A percentile compares a stretch with the other conserved stretches of the same genome.
These are phyloP conservation scores for Parastagonospora nodorum DNA, from an alignment of 2,329 filamentous ascomycete genomes.

Conservation along the genomic window DNA sequence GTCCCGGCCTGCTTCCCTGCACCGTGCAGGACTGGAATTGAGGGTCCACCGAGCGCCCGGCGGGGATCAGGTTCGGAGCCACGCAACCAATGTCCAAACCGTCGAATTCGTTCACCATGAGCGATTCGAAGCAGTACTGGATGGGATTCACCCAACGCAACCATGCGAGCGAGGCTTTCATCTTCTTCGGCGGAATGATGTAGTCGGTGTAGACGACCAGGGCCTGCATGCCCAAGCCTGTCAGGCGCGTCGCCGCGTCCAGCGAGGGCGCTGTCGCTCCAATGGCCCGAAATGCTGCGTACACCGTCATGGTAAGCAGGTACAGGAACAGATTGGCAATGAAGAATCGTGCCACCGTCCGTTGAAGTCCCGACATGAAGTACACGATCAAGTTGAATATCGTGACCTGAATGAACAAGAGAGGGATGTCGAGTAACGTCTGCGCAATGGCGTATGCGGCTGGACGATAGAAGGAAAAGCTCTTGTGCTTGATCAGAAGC, in stretches of 20 bases:
- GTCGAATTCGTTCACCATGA: constrained; percentile 80
- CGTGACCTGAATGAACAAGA: constrained; percentile 63
- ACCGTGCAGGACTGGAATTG: constrained; percentile 60
- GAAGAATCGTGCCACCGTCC: constrained; percentile 66
- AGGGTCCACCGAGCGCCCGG: constrained; percentile 52
- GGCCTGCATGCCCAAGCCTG: constrained; percentile 48
- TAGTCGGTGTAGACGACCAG: constrained; percentile 41
- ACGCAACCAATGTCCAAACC: constrained; percentile 62
- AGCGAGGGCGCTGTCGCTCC: constrained; percentile 42
- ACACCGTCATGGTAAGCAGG: constrained; percentile 53
- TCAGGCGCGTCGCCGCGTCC: constrained; percentile 46
- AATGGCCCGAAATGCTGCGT: constrained; percentile 47
- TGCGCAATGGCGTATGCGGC: constrained; percentile 64
- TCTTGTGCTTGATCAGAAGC: constrained; percentile 72
- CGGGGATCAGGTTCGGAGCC: constrained; percentile 55
- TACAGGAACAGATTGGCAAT: constrained; percentile 68
- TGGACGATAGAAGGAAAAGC: constrained; percentile 70
- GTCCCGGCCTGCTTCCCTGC: constrained; percentile 57
- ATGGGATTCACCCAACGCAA: constrained; percentile 80
- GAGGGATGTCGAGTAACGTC: constrained; percentile 61
- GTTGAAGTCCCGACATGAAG: constrained; percentile 62
- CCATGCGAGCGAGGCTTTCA: constrained; percentile 80
- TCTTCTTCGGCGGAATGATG: constrained; percentile 54
- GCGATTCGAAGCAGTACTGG: constrained; percentile 74
- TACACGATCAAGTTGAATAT: constrained; percentile 67